Percentiles rank a stretch among this genome's conserved stretches.
Conservation (phyloP, 139 green algal genomes). For the Tetradesmus obliquus region DNA sequence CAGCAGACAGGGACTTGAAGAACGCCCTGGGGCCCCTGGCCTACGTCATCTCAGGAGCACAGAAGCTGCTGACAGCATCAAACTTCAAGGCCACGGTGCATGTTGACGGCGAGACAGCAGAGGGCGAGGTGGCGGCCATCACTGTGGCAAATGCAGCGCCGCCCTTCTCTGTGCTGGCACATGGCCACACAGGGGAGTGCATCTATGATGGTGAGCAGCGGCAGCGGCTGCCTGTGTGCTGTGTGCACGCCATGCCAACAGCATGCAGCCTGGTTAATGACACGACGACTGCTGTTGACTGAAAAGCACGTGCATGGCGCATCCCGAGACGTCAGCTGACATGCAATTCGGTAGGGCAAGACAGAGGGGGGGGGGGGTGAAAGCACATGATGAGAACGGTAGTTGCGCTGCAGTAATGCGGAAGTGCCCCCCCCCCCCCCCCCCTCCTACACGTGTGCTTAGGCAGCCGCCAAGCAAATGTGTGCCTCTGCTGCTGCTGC, state of each 20-base stretch:
- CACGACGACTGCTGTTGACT: neutral
- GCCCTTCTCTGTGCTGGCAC: conserved; percentile 40
- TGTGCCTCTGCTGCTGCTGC: no score
- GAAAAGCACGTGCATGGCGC: no score
- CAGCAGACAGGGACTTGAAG: conserved; percentile 41
- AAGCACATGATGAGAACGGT: no score
- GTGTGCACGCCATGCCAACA: neutral
- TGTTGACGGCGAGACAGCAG: conserved; percentile 29
- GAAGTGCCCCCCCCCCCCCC: no score
- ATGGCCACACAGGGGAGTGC: conserved; percentile 41
- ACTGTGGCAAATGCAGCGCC: conserved; percentile 46
- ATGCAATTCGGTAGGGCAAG: no score
- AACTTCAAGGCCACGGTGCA: conserved; percentile 23
- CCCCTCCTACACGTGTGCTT: no score
- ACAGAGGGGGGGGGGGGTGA: no score
- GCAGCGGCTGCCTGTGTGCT: neutral
- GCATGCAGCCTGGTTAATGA: neutral
- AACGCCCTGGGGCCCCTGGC: conserved; percentile 30
- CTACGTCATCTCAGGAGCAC: conserved; percentile 7
- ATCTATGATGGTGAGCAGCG: conserved; percentile 29
- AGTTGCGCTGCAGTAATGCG: no score
- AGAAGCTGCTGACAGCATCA: conserved; percentile 16
- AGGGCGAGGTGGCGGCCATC: conserved; percentile 39
- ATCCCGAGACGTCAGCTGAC: no score
- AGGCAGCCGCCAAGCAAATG: no score